Percentiles rank a stretch among this genome's conserved stretches.
phyloP scores from a whole-genome alignment of 1,139 yeast genomes.

The Magnusiomyces fungicola region DNA sequence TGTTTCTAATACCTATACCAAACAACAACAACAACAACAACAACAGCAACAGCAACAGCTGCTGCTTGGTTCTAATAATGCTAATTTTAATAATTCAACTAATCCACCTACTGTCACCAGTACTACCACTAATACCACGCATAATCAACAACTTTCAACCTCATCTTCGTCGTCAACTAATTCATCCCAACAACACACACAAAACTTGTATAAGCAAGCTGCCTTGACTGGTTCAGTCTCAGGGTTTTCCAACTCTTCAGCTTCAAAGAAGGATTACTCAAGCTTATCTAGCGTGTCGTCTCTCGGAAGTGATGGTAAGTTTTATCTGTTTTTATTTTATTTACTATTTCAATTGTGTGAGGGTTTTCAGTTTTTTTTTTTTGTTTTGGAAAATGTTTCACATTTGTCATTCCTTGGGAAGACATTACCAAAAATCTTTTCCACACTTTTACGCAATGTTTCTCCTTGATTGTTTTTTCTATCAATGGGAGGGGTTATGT shows the following conservation, averaged over 20 bases:
- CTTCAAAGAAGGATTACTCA: slow-evolving; percentile 9
- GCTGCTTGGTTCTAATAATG: too few relatives aligned
- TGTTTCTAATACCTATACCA: slow-evolving; percentile 1
- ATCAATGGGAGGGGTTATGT: too few relatives aligned
- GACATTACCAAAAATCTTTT: too few relatives aligned
- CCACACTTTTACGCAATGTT: too few relatives aligned
- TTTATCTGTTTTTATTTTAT: background rate
- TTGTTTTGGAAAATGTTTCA: too few relatives aligned
- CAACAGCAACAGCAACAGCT: too few relatives aligned
- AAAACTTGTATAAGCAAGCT: slow-evolving; percentile 4
- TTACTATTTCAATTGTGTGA: too few relatives aligned
- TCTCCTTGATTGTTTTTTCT: too few relatives aligned
- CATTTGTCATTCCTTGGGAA: too few relatives aligned
- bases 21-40: background rate
- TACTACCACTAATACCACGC: background rate
- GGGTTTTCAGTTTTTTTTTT: too few relatives aligned
- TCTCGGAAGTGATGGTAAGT: slow-evolving; percentile 10
- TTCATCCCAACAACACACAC: background rate
- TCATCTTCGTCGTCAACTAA: background rate
- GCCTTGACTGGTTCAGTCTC: slow-evolving; percentile 4
- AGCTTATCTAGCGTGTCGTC: slow-evolving; percentile 9
- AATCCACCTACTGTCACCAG: background rate
- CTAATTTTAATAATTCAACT: background rate
- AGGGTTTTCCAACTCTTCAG: background rate
- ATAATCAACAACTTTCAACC: background rate